These are phyloP conservation scores for Flaveria floridana DNA, from an alignment of 140 eudicot species.

Conservation along the genomic window DNA sequence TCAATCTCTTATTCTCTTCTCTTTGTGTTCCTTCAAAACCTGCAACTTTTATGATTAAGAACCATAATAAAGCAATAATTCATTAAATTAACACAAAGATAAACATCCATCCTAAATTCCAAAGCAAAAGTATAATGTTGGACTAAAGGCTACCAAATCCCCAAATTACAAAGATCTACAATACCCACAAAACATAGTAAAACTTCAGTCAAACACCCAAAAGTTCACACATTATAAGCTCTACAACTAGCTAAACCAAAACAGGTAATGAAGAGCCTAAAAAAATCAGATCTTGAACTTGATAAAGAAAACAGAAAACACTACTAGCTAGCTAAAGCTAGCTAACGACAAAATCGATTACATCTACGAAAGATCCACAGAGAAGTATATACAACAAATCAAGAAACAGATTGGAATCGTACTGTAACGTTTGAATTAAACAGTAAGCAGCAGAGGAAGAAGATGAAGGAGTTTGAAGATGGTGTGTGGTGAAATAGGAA, in stretches of 20 bases:
- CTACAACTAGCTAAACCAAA: slow-evolving; percentile 14
- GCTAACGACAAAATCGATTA: slow-evolving; percentile 7
- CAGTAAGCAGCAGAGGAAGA: background rate
- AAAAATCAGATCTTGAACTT: slow-evolving; percentile 25
- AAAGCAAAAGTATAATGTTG: background rate
- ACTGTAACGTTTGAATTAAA: slow-evolving; percentile 1
- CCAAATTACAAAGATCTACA: slow-evolving; percentile 30
- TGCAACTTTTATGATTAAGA: slow-evolving; percentile 14
- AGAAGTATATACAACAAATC: background rate
- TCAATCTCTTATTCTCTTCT: background rate
- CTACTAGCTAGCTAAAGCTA: background rate
- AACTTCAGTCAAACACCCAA: background rate
- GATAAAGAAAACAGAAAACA: background rate
- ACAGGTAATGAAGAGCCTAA: slow-evolving; percentile 4
- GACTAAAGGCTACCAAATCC: slow-evolving; percentile 18
- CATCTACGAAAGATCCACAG: slow-evolving; percentile 34
- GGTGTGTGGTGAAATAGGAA: slow-evolving; percentile 7
- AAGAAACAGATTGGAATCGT: slow-evolving; percentile 1
- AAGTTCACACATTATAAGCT: slow-evolving; percentile 23
- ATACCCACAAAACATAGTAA: background rate
- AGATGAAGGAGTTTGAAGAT: background rate
- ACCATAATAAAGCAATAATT: background rate
- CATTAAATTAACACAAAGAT: background rate
- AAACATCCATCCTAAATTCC: slow-evolving; percentile 8
- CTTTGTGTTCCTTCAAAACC: slow-evolving; percentile 14